Evolutionary conservation across 129 eudicot genomes (phyloP).

Genomic region (Dittrichia graveolens): DNA sequence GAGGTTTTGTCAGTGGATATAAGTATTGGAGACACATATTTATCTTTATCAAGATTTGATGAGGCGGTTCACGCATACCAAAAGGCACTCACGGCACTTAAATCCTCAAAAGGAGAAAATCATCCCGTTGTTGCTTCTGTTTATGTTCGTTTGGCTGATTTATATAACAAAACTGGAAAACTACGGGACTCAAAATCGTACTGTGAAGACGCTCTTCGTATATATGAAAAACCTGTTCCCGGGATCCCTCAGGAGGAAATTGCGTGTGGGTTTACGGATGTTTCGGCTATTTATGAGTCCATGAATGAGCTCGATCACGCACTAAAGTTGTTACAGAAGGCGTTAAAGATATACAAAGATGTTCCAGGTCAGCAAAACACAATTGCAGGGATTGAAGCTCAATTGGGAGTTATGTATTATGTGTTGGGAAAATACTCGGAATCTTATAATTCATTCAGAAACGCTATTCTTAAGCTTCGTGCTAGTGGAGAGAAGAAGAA

Average conservation of each 20-base stretch:
- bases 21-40: constrained; percentile 83
- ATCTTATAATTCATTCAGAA: constrained; percentile 58
- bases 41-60: constrained; percentile 61
- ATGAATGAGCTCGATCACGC: constrained; percentile 85
- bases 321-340: constrained; percentile 64
- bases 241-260: constrained; percentile 84
- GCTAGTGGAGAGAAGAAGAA: constrained; percentile 84
- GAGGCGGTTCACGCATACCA: constrained; percentile 88
- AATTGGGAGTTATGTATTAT: constrained; percentile 85
- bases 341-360: constrained; percentile 65
- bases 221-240: constrained; percentile 64
- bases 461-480: constrained; percentile 63
- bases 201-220: constrained; percentile 78
- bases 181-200: constrained; percentile 69
- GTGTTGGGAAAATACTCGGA: constrained; percentile 65
- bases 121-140: constrained; percentile 79
- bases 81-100: constrained; percentile 68
- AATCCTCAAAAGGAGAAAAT: constrained; percentile 69
- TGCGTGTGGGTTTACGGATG: constrained; percentile 70
- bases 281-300: constrained; percentile 83
- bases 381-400: constrained; percentile 82
- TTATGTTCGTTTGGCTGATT: constrained; percentile 76
- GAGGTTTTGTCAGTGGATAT: constrained; percentile 82
- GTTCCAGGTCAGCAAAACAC: constrained; percentile 89
- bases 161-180: constrained; percentile 74